These are phyloP conservation scores for Cajanus cajan DNA, from an alignment of 306 rosid species.

Conservation along the genomic window DNA sequence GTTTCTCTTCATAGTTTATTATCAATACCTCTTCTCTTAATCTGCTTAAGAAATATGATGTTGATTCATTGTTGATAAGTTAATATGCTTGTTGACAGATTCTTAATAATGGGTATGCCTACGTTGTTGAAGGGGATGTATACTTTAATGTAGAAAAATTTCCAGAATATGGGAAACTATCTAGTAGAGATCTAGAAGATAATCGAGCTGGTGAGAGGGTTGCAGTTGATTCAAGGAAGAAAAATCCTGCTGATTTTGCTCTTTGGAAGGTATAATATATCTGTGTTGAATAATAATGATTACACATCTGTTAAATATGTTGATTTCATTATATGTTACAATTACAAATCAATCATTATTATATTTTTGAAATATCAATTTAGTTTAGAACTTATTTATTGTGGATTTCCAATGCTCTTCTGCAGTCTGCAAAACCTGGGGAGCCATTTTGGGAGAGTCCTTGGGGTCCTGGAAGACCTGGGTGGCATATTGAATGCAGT, in stretches of 20 bases:
- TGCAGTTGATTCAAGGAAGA: constrained; percentile 87
- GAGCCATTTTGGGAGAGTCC: constrained; percentile 99
- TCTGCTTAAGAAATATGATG: constrained; percentile 12
- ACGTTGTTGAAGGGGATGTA: constrained; percentile 80
- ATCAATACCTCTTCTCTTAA: constrained; percentile 5
- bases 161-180: constrained; percentile 81
- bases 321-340: neutral
- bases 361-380: constrained; percentile 8
- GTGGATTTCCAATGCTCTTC: constrained; percentile 19
- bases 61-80: constrained; percentile 28
- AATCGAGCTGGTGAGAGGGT: constrained; percentile 98
- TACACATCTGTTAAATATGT: constrained; percentile 11
- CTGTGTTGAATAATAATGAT: constrained; percentile 1
- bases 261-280: constrained; percentile 78
- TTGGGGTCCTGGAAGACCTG: constrained; percentile 99
- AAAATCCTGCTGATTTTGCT: constrained; percentile 96
- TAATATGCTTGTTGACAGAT: constrained; percentile 61
- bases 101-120: constrained; percentile 83
- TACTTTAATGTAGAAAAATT: constrained; percentile 77
- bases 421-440: constrained; percentile 90
- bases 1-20: constrained; percentile 5
- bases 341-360: constrained; percentile 3
- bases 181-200: constrained; percentile 84
- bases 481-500: constrained; percentile 99
- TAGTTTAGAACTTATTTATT: constrained; percentile 21